Evolutionary conservation across 495 filamentous ascomycete genomes (phyloP).

Genomic region (Trichoderma virens): DNA sequence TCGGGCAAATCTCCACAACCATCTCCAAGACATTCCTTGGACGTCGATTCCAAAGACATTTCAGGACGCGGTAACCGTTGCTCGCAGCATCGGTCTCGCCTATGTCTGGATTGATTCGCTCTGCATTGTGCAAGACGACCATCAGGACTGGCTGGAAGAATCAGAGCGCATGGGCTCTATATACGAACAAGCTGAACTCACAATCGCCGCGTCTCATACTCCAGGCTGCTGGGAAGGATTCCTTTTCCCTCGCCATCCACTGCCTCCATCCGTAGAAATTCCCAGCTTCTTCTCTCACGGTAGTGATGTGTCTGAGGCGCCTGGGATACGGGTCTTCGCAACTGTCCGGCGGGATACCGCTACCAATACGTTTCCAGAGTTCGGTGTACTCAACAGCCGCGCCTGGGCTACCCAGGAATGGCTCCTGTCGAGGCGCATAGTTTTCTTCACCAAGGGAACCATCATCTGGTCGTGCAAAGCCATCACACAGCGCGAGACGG

Average conservation of each 20-base stretch:
- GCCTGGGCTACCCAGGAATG: background rate
- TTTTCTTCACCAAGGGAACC: background rate
- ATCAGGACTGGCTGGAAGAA: background rate
- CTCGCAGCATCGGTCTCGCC: background rate
- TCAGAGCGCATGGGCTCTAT: slow-evolving; percentile 5
- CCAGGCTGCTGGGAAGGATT: background rate
- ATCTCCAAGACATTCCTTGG: background rate
- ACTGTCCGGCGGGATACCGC: background rate
- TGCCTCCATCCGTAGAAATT: background rate
- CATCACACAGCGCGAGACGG: background rate
- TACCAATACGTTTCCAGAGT: slow-evolving; percentile 1
- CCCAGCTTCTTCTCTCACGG: background rate
- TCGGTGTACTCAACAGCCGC: background rate
- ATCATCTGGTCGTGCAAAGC: background rate
- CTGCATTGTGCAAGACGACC: slow-evolving; percentile 10
- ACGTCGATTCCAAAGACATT: slow-evolving; percentile 4
- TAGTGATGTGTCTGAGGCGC: background rate
- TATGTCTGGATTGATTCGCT: slow-evolving; percentile 13
- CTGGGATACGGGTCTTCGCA: background rate
- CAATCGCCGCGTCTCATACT: slow-evolving; percentile 2
- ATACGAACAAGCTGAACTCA: background rate
- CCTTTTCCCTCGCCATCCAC: background rate
- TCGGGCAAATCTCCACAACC: background rate
- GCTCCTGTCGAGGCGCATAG: background rate
- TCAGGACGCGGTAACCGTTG: slow-evolving; percentile 8